Conservation (phyloP, 2,329 filamentous ascomycete genomes). For the Microcyclospora pomicola region DNA sequence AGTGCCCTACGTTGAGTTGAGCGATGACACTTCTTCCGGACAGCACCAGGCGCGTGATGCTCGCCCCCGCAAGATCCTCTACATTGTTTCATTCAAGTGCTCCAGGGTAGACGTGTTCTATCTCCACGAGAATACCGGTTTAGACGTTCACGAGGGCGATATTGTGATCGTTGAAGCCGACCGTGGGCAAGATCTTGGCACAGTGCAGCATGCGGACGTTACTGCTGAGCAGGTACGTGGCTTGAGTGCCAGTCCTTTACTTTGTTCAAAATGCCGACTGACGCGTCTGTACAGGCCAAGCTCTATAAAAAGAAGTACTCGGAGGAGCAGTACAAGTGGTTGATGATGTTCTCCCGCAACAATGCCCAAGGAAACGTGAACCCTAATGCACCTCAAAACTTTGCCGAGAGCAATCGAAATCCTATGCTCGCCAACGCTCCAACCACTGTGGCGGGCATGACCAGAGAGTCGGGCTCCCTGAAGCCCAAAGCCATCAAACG, state of each 20-base stretch:
- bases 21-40: constrained; percentile 3
- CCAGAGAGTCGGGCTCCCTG: constrained; percentile 42
- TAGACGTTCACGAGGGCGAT: constrained; percentile 81
- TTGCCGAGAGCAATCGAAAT: constrained; percentile 11
- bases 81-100: constrained; percentile 94
- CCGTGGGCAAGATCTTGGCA: constrained; percentile 86
- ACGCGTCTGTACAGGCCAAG: constrained; percentile 41
- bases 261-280: no score
- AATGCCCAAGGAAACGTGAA: constrained; percentile 20
- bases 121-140: constrained; percentile 85
- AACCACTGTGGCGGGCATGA: constrained; percentile 16
- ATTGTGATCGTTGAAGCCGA: constrained; percentile 96
- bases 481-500: constrained; percentile 97
- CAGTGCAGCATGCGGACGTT: constrained; percentile 76
- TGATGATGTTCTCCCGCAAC: constrained; percentile 80
- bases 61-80: constrained; percentile 45
- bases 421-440: constrained; percentile 7
- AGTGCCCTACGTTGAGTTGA: constrained; percentile 16
- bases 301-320: constrained; percentile 81
- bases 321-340: constrained; percentile 93
- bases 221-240: constrained; percentile 52
- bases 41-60: constrained; percentile 11
- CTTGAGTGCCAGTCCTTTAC: no score
- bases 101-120: constrained; percentile 92
- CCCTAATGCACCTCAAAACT: constrained; percentile 19